These are phyloP conservation scores for Penicillium angulare DNA, from an alignment of 495 filamentous ascomycete genomes.

Conservation along the genomic window DNA sequence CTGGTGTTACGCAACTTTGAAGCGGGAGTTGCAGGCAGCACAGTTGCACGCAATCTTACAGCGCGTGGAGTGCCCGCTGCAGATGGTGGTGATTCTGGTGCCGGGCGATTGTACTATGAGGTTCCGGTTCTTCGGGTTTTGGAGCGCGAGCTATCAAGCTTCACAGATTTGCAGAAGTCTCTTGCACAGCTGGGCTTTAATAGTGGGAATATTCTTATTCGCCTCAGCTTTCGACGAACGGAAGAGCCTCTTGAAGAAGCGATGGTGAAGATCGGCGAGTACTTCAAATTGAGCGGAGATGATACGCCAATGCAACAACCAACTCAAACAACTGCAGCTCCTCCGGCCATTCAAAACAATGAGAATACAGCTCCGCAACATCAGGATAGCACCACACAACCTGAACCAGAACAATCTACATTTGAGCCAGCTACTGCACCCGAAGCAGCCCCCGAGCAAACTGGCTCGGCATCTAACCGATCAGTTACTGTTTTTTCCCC, in stretches of 20 bases:
- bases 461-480: constrained; percentile 31
- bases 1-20: constrained; percentile 86
- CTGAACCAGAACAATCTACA: constrained; percentile 8
- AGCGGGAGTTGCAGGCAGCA: constrained; percentile 54
- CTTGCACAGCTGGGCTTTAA: constrained; percentile 84
- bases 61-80: constrained; percentile 66
- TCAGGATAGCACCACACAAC: background rate
- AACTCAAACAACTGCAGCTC: constrained; percentile 4
- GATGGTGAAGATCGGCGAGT: constrained; percentile 72
- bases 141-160: constrained; percentile 69
- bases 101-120: constrained; percentile 82
- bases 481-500: constrained; percentile 73
- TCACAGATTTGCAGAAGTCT: constrained; percentile 83
- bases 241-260: constrained; percentile 81
- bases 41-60: constrained; percentile 69
- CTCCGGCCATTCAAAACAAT: constrained; percentile 16
- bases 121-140: constrained; percentile 79
- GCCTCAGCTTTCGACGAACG: constrained; percentile 71
- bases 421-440: constrained; percentile 8
- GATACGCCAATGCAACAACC: constrained; percentile 17
- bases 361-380: constrained; percentile 1
- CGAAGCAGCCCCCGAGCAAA: constrained; percentile 21
- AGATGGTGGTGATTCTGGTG: constrained; percentile 46
- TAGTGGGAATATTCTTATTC: constrained; percentile 73
- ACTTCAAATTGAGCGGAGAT: constrained; percentile 55